Percentiles rank a stretch among this genome's conserved stretches.
These are phyloP conservation scores for Heterobasidion annosum DNA, from an alignment of 1,284 basidiomycete species.

Conservation along the genomic window DNA sequence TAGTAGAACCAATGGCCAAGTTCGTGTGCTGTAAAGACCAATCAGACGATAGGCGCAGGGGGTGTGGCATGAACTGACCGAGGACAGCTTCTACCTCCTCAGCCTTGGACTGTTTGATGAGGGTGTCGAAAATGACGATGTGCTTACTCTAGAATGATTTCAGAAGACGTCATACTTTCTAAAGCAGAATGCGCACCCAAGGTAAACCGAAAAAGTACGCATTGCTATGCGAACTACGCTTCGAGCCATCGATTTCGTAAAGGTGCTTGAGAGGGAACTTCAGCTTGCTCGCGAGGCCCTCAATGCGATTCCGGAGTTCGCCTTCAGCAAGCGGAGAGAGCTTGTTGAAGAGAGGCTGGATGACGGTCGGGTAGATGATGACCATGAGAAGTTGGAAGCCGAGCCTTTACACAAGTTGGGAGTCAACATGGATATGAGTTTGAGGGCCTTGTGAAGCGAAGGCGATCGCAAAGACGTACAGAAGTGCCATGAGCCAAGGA, in stretches of 20 bases:
- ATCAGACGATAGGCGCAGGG: constrained; percentile 9
- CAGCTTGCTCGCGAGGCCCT: constrained; percentile 68
- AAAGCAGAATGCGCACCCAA: constrained; percentile 49
- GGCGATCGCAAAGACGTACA: constrained; percentile 34
- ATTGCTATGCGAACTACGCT: constrained; percentile 90
- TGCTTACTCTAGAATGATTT: constrained; percentile 59
- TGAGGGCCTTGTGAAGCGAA: not conserved
- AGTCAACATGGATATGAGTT: not conserved
- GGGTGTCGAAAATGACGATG: constrained; percentile 95
- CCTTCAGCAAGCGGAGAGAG: constrained; percentile 78
- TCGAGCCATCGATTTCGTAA: constrained; percentile 96
- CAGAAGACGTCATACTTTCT: not conserved
- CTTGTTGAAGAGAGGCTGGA: constrained; percentile 97
- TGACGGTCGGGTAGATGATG: constrained; percentile 81
- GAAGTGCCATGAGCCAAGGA: constrained; percentile 82
- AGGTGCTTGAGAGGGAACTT: constrained; percentile 92
- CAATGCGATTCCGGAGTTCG: constrained; percentile 68
- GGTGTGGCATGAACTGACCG: constrained; percentile 19
- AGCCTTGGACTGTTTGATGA: constrained; percentile 84
- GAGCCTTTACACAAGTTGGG: constrained; percentile 38
- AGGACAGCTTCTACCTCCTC: constrained; percentile 88
- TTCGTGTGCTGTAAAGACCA: constrained; percentile 61
- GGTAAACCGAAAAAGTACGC: constrained; percentile 94
- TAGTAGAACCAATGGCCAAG: constrained; percentile 92
- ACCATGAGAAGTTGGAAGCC: constrained; percentile 81